phyloP scores from a whole-genome alignment of 129 eudicot species.

The Flaveria ramosissima region DNA sequence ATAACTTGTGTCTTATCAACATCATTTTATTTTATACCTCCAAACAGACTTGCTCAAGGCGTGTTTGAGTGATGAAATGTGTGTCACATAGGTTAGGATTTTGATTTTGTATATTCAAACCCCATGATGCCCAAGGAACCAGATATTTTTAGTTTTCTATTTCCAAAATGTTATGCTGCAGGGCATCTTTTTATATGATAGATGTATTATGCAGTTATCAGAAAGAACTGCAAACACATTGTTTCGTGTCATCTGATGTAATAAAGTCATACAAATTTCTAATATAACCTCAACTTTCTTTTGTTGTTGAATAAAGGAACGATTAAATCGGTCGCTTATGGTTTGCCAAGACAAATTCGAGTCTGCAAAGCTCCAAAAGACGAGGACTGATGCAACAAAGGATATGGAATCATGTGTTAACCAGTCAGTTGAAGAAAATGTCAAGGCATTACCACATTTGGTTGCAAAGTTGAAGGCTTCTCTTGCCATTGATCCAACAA shows the following conservation, averaged over 20 bases:
- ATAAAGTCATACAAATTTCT: not conserved
- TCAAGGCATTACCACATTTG: constrained; percentile 63
- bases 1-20: not conserved
- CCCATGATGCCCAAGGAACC: not conserved
- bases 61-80: no score
- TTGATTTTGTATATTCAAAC: not conserved
- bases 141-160: not conserved
- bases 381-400: constrained; percentile 42
- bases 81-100: not conserved
- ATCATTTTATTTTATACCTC: not conserved
- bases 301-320: constrained; percentile 51
- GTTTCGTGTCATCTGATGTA: not conserved
- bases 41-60: not conserved
- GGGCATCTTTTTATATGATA: not conserved
- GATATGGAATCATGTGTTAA: constrained; percentile 83
- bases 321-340: constrained; percentile 63
- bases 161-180: not conserved
- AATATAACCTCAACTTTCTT: not conserved
- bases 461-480: constrained; percentile 66
- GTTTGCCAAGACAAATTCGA: constrained; percentile 89
- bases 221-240: not conserved
- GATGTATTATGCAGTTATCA: not conserved
- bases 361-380: constrained; percentile 64
- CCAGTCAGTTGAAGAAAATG: constrained; percentile 60
- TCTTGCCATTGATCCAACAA: constrained; percentile 42